Percentiles rank a stretch among this genome's conserved stretches.
Evolutionary conservation across 352 stramenopile genomes (phyloP).

Genomic region (Halophytophthora polymorphica): DNA sequence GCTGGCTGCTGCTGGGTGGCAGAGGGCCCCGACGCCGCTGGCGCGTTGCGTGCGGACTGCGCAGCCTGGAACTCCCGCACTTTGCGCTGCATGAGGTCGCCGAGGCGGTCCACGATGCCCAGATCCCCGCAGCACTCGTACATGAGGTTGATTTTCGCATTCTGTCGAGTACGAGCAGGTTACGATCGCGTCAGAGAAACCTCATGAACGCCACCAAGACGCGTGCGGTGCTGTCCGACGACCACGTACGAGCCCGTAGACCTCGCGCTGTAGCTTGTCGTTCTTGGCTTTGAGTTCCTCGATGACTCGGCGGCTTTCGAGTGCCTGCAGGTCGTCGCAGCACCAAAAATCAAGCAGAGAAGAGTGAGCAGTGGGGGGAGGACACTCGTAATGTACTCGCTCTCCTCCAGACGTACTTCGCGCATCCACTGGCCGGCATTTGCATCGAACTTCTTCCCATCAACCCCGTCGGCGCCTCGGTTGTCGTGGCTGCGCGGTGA

Average conservation of each 20-base stretch:
- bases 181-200: neutral
- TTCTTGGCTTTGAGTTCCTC: conserved; percentile 55
- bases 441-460: conserved; percentile 50
- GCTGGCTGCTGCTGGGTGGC: conserved; percentile 1
- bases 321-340: conserved; percentile 19
- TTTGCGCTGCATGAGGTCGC: conserved; percentile 65
- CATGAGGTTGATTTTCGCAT: conserved; percentile 56
- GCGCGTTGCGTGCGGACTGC: conserved; percentile 34
- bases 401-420: conserved; percentile 26
- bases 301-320: conserved; percentile 48
- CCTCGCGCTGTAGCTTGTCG: conserved; percentile 56
- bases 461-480: conserved; percentile 11
- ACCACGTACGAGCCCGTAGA: conserved; percentile 48
- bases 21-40: conserved; percentile 4
- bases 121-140: conserved; percentile 60
- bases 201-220: neutral
- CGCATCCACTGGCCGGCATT: conserved; percentile 62
- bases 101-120: conserved; percentile 45
- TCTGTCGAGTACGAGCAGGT: conserved; percentile 20
- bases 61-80: conserved; percentile 42
- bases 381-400: neutral
- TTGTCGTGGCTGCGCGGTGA: conserved; percentile 24
- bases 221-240: no score
- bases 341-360: neutral
- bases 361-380: neutral